Base-by-base conservation (phyloP, 2,329 filamentous ascomycete genomes). In the Colletotrichum eleusines region DNA sequence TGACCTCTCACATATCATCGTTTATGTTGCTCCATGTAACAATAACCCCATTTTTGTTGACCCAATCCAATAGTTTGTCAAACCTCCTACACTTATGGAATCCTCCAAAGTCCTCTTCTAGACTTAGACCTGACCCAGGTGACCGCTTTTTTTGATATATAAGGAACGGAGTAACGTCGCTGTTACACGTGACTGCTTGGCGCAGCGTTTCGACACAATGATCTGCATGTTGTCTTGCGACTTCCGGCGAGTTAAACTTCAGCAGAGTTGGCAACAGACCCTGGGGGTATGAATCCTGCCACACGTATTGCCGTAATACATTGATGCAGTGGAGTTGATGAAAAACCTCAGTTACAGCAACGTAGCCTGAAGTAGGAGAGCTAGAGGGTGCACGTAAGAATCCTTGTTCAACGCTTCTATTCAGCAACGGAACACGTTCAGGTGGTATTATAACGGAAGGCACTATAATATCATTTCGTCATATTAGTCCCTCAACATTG, bases 281-380 rank as follows among this genome's bases (percentile, higher is more conserved):
- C 18, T 58, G 28, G 31, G 53, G 63, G 31, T 65, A 65, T n/a
- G 63, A 58, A 20, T 65, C 63, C n/a, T 31, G n/a, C 63, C 63
- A 65, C n/a, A 58, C 23, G 40, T 48, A 58, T 51, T 65, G 63
- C 2, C 63, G 63, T 23, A 65, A 18, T 5, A 65, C 28, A 23
- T 65, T 65, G 31, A 65, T 7, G 31, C 63, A 65, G 16, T 65
- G 63, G 3, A 65, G 63, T 2, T 65, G 53, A 65, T 65, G 63
- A 31, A 65, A 65, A 7, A 65, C 63, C 53, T 58, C 53, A 2
- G 58, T 31, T 23, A 12, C 42, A 11, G 7, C 63, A 3, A 65
- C 23, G 53, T 58, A 65, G 26, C 63, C 63, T 18, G 9, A 33
- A 18, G 51, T 31, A 35, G 63, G 53, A 50, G 53, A 50, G 31